Evolutionary conservation across 495 filamentous ascomycete species (phyloP).

Genomic region (Penicillium soppii): DNA sequence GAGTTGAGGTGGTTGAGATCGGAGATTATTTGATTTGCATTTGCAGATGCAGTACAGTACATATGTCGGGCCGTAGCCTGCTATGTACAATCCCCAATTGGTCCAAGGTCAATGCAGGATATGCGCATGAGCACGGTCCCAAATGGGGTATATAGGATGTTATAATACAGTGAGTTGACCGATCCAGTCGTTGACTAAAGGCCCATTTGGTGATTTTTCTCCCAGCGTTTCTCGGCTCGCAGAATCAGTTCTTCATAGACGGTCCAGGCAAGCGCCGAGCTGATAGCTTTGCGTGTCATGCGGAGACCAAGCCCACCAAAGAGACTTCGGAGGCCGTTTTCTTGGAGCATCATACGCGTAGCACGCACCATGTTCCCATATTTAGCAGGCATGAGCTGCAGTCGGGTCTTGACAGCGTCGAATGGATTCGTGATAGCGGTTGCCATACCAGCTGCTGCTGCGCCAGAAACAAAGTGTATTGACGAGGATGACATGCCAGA

Average conservation of each 20-base stretch:
- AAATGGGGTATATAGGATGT: slow-evolving; percentile 7
- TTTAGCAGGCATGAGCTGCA: slow-evolving; percentile 81
- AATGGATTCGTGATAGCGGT: slow-evolving; percentile 93
- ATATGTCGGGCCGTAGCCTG: background rate
- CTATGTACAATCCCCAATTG: background rate
- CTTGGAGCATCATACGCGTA: slow-evolving; percentile 67
- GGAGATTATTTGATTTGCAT: background rate
- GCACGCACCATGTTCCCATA: slow-evolving; percentile 88
- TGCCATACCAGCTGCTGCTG: slow-evolving; percentile 74
- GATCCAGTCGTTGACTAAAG: slow-evolving; percentile 10
- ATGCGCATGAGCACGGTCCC: slow-evolving; percentile 8
- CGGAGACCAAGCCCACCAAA: slow-evolving; percentile 86
- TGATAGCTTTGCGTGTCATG: slow-evolving; percentile 88
- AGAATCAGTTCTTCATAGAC: slow-evolving; percentile 93
- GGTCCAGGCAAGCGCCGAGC: slow-evolving; percentile 91
- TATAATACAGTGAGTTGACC: slow-evolving; percentile 20
- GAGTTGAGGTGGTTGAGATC: background rate
- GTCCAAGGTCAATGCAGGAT: slow-evolving; percentile 11
- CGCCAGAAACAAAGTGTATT: slow-evolving; percentile 83
- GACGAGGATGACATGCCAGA: slow-evolving; percentile 52
- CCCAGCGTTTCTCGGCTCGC: slow-evolving; percentile 65
- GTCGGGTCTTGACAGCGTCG: slow-evolving; percentile 90
- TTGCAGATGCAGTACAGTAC: background rate
- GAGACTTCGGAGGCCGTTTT: slow-evolving; percentile 79
- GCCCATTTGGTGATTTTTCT: slow-evolving; percentile 27